Percentiles rank a stretch among this genome's conserved stretches.
These are phyloP conservation scores for Paraglomus occultum DNA, from an alignment of 192 early-diverging fungal genomes.

Conservation along the genomic window DNA sequence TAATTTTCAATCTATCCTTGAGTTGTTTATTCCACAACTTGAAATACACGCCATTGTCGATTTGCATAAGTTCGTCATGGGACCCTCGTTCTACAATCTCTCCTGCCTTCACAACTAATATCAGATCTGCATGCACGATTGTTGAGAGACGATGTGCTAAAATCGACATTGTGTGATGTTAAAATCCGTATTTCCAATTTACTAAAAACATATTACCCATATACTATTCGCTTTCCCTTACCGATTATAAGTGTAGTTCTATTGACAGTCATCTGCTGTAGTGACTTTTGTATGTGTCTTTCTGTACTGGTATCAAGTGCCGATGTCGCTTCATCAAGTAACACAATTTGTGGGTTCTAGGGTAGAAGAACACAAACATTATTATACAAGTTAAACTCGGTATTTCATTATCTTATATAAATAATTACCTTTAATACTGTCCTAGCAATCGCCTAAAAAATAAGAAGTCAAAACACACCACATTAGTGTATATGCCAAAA, in stretches of 20 bases:
- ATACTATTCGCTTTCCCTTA: slow-evolving; percentile 77
- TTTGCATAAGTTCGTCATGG: slow-evolving; percentile 65
- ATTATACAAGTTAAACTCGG: too few species aligned
- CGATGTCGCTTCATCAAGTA: slow-evolving; percentile 64
- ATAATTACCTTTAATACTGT: slow-evolving; percentile 73
- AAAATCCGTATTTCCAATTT: too few species aligned
- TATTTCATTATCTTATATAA: neutral
- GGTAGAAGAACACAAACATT: slow-evolving; percentile 54
- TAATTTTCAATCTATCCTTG: too few species aligned
- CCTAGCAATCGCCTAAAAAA: slow-evolving; percentile 69
- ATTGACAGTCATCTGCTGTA: slow-evolving; percentile 62
- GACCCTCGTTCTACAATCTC: slow-evolving; percentile 75
- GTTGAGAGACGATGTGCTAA: slow-evolving; percentile 79
- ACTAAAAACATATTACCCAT: slow-evolving; percentile 57
- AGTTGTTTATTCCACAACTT: too few species aligned
- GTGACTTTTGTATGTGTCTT: slow-evolving; percentile 71
- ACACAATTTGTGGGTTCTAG: slow-evolving; percentile 56
- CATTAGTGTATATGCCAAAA: too few species aligned
- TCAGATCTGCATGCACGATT: slow-evolving; percentile 77
- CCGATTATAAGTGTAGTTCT: slow-evolving; percentile 86
- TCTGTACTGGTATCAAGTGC: slow-evolving; percentile 63
- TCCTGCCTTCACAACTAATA: slow-evolving; percentile 80
- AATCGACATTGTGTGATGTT: slow-evolving; percentile 42
- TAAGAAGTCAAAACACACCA: too few species aligned
- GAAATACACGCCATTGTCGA: slow-evolving; percentile 60